Conservation (phyloP, 2,329 filamentous ascomycete species). For the Stagonosporopsis vannaccii region DNA sequence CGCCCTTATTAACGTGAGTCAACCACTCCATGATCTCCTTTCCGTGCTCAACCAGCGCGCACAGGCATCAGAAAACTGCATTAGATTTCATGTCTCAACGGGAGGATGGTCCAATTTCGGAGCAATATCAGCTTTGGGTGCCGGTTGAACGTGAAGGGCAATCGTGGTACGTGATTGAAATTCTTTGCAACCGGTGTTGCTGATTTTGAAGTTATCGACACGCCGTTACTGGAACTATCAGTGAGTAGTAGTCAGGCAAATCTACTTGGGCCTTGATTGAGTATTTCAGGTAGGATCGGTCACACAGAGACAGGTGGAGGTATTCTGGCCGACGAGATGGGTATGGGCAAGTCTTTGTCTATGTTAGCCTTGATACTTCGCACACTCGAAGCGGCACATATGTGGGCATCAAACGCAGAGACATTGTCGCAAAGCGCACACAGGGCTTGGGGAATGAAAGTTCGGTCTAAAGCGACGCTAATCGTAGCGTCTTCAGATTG, state of each 20-base stretch:
- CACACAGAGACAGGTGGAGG: constrained; percentile 50
- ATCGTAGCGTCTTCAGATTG: constrained; percentile 42
- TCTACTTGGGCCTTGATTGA: not conserved
- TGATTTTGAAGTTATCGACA: constrained; percentile 46
- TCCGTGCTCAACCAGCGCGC: not conserved
- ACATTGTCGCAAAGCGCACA: not conserved
- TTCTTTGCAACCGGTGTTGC: not conserved
- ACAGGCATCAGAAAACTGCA: constrained; percentile 37
- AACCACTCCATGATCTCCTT: not conserved
- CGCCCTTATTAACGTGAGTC: constrained; percentile 20
- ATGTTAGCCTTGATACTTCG: constrained; percentile 59
- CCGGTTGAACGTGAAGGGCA: constrained; percentile 26
- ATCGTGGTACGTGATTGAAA: constrained; percentile 22
- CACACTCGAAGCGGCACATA: constrained; percentile 48
- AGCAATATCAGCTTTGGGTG: constrained; percentile 39
- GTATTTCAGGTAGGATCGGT: constrained; percentile 9
- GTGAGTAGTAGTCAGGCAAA: constrained; percentile 8
- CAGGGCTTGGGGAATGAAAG: not conserved
- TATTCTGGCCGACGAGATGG: constrained; percentile 69
- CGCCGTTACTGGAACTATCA: constrained; percentile 49
- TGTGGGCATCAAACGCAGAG: constrained; percentile 41
- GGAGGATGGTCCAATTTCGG: constrained; percentile 41
- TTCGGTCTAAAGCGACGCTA: constrained; percentile 32
- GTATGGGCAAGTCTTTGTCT: constrained; percentile 65
- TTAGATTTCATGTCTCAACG: constrained; percentile 41